Conservation (phyloP, 2,329 filamentous ascomycete species). For the Cryphonectria nitschkei region DNA sequence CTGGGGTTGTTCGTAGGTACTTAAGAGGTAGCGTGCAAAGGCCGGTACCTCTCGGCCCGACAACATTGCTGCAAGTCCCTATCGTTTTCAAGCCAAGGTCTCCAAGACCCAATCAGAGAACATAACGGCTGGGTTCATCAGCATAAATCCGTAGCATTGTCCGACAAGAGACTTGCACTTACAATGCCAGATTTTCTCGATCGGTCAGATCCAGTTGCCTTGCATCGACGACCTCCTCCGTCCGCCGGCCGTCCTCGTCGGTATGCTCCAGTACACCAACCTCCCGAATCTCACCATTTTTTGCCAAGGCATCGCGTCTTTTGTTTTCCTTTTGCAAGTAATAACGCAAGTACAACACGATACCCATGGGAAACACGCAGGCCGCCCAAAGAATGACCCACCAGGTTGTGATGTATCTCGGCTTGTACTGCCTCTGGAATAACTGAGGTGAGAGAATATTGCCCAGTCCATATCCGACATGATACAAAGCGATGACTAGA, state of each 20-base stretch:
- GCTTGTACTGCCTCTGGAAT: slow-evolving; percentile 34
- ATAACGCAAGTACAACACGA: slow-evolving; percentile 45
- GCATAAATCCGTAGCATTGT: not conserved
- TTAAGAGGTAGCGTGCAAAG: not conserved
- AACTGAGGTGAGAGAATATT: slow-evolving; percentile 40
- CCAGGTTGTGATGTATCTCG: slow-evolving; percentile 38
- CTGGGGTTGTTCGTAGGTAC: no score
- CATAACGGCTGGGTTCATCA: not conserved
- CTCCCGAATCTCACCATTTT: slow-evolving; percentile 31
- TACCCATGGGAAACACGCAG: slow-evolving; percentile 42
- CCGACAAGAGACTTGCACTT: slow-evolving; percentile 19
- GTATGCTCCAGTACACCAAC: slow-evolving; percentile 37
- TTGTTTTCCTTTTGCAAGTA: slow-evolving; percentile 47
- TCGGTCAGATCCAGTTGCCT: slow-evolving; percentile 43
- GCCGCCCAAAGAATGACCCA: slow-evolving; percentile 40
- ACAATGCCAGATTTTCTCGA: slow-evolving; percentile 39
- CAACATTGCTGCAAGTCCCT: not conserved
- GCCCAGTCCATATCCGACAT: slow-evolving; percentile 38
- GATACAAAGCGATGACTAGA: slow-evolving; percentile 39
- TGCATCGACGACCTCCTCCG: slow-evolving; percentile 39
- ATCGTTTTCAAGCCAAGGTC: not conserved
- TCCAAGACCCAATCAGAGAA: not conserved
- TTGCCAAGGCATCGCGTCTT: slow-evolving; percentile 39
- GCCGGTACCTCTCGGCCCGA: not conserved
- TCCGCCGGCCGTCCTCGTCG: slow-evolving; percentile 36